phyloP scores from a whole-genome alignment of 1,139 yeast species.

The Ashbya aceris region DNA sequence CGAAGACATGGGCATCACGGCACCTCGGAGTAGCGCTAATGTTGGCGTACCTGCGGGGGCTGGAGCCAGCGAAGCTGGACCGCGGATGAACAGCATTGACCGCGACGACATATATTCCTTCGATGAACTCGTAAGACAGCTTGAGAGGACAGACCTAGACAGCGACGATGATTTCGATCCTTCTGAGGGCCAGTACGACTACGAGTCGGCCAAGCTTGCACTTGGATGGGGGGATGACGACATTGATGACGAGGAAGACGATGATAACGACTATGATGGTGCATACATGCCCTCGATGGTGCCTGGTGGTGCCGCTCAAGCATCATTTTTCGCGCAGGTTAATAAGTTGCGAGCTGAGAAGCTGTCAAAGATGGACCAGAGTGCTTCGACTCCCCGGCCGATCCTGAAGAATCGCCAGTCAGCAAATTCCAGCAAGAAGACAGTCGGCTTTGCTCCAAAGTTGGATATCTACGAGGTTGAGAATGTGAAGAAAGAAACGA shows the following conservation, averaged over 20 bases:
- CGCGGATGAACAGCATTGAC: conserved; percentile 33
- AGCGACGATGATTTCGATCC: conserved; percentile 36
- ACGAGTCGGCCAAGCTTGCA: conserved; percentile 26
- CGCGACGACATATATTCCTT: conserved; percentile 41
- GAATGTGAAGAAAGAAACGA: conserved; percentile 44
- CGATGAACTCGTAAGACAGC: conserved; percentile 26
- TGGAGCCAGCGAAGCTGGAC: conserved; percentile 1
- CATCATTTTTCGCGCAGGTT: conserved; percentile 26
- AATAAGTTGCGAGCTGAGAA: conserved; percentile 17
- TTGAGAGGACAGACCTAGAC: conserved; percentile 31
- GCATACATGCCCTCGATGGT: conserved; percentile 11
- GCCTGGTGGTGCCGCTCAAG: conserved; percentile 23
- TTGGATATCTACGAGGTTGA: conserved; percentile 54
- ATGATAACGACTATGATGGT: conserved; percentile 14
- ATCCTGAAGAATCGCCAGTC: conserved; percentile 12
- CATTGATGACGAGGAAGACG: conserved; percentile 21
- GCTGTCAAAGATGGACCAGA: background rate
- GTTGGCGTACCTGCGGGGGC: background rate
- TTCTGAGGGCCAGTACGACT: conserved; percentile 32
- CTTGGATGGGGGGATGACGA: conserved; percentile 31
- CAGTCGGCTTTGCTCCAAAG: conserved; percentile 44
- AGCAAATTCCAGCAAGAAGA: conserved; percentile 26
- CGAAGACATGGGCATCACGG: conserved; percentile 41
- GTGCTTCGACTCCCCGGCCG: conserved; percentile 11
- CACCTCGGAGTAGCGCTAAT: background rate